Base-by-base conservation (phyloP, 108 stramenopile genomes). In the Fistulifera pelliculosa region DNA sequence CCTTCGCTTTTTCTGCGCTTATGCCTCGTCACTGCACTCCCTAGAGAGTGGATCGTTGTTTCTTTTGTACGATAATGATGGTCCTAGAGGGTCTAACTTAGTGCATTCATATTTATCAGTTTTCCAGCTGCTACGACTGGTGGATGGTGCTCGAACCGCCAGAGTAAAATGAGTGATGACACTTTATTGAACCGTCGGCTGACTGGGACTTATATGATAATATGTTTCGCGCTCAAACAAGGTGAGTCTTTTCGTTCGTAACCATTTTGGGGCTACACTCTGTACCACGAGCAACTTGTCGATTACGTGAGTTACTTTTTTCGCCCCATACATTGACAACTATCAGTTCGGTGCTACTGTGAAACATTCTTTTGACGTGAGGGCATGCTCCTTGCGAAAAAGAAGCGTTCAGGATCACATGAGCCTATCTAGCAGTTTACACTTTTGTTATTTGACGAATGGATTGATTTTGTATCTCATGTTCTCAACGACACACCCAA, bases 51-150 rank as follows among this genome's bases (percentile, higher is more conserved):
- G 49, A 50, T 35, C 26, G 3, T 24, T 19, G 1, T 18, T 19
- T 24, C 22, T 12, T 15, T 26, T 15, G 49, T 47, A n/a, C 31
- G 8, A 26, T 50, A 24, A 18, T 3, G 5, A 5, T 47, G 19
- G 10, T 50, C 49, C 49, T 50, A 50, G 49, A 50, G 49, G 26
- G 49, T 50, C 49, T 50, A 22, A 50, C 26, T 50, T 50, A 26
- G 19, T 50, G 49, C 49, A 24, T 10, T 26, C 49, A 50, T 47
- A 14, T 47, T 47, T 47, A 18, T 47, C 3, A 3, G 10, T 21
- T 22, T 47, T 47, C 40, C 21, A 47, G 44, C 2, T 47, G 21
- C 10, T 2, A 47, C 44, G 44, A 7, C 44, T 21, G 6, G 40
- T 41, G 40, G 13, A 41, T 41, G 13, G 40, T 41, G 40, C 14